Conservation (phyloP, 106 monocot genomes). For the Chionographis japonica region DNA sequence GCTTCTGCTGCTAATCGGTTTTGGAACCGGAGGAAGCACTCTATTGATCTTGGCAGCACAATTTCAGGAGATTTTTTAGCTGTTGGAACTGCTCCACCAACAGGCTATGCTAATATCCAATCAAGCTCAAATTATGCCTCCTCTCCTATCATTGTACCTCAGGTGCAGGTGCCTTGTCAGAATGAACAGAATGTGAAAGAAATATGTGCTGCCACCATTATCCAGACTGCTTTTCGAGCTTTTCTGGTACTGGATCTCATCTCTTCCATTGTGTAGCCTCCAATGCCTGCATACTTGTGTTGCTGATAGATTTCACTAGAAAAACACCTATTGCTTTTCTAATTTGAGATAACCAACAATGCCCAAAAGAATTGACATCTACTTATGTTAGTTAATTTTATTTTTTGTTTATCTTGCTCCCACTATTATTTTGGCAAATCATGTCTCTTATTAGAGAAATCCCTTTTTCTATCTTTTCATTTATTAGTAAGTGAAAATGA, state of each 20-base stretch:
- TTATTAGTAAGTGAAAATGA: too few species aligned
- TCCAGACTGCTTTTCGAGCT: constrained; percentile 1
- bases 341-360: too few species aligned
- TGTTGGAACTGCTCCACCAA: neutral
- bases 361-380: too few species aligned
- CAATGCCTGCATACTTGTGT: too few species aligned
- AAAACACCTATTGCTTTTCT: too few species aligned
- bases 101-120: neutral
- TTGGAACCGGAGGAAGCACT: neutral
- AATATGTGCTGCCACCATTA: neutral
- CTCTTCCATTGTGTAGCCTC: neutral
- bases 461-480: too few species aligned
- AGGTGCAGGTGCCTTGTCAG: neutral
- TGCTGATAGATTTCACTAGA: too few species aligned
- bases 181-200: neutral
- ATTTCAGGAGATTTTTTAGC: neutral
- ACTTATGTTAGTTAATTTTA: too few species aligned
- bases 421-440: too few species aligned
- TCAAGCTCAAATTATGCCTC: neutral
- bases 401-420: too few species aligned
- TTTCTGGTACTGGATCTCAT: neutral
- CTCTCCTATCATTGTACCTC: neutral
- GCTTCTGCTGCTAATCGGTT: neutral
- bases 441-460: too few species aligned
- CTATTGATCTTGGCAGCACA: neutral